Evolutionary conservation across 352 stramenopile species (phyloP).

Genomic region (Globisporangium barbulae): DNA sequence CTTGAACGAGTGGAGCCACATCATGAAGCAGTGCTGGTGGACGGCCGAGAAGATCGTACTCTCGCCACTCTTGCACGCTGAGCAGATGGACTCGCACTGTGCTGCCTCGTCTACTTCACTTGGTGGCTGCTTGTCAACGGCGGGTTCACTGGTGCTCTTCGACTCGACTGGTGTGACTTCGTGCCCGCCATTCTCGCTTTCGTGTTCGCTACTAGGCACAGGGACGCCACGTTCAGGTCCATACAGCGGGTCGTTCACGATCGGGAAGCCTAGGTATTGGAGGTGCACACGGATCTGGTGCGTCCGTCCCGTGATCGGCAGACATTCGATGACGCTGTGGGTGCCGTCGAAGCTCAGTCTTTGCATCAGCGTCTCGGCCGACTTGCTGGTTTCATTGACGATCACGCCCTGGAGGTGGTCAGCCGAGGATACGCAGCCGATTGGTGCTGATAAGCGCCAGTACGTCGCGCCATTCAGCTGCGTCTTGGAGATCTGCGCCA

Average conservation of each 20-base stretch:
- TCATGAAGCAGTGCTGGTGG: constrained; percentile 20
- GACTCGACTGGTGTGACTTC: not conserved
- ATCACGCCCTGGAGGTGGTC: constrained; percentile 23
- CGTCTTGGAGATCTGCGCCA: constrained; percentile 1
- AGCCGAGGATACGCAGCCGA: constrained; percentile 22
- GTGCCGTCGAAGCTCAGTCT: constrained; percentile 16
- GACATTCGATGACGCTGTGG: constrained; percentile 84
- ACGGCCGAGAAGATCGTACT: constrained; percentile 17
- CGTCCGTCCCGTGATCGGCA: constrained; percentile 90
- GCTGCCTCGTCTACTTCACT: not conserved
- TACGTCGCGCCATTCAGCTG: constrained; percentile 17
- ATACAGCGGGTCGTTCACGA: constrained; percentile 95
- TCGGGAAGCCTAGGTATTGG: constrained; percentile 82
- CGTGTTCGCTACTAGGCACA: not conserved
- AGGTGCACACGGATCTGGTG: constrained; percentile 96
- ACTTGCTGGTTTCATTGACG: constrained; percentile 21
- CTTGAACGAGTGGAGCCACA: constrained; percentile 60
- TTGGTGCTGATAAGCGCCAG: constrained; percentile 39
- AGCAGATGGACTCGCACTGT: constrained; percentile 15
- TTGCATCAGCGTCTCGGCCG: constrained; percentile 37
- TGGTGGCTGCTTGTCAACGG: not conserved
- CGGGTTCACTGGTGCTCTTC: not conserved
- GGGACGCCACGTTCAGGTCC: constrained; percentile 28
- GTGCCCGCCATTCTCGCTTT: not conserved
- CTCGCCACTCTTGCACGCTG: constrained; percentile 19